phyloP scores from a whole-genome alignment of 768 basidiomycete genomes.

The Podaxis sp. region DNA sequence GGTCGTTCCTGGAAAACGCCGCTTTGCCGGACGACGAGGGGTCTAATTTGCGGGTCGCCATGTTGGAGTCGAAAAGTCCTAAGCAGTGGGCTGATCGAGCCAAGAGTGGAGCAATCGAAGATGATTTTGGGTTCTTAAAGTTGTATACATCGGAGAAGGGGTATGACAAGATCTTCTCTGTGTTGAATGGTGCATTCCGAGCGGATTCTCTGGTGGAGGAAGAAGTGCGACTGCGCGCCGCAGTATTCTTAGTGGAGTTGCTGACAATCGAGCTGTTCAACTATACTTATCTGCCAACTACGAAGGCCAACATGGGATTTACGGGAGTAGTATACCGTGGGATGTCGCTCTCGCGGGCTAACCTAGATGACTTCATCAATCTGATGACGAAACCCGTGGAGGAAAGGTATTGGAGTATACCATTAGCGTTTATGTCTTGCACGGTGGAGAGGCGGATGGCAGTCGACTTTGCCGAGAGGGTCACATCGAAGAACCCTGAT shows the following conservation, averaged over 20 bases:
- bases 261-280: slow-evolving; percentile 26
- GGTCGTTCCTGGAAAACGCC: slow-evolving; percentile 13
- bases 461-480: slow-evolving; percentile 17
- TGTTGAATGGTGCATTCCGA: slow-evolving; percentile 22
- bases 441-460: slow-evolving; percentile 19
- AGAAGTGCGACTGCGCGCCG: slow-evolving; percentile 17
- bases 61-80: slow-evolving; percentile 13
- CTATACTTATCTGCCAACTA: slow-evolving; percentile 15
- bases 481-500: slow-evolving; percentile 5
- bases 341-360: slow-evolving; percentile 18
- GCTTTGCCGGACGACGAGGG: slow-evolving; percentile 12
- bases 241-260: slow-evolving; percentile 25
- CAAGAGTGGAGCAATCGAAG: slow-evolving; percentile 12
- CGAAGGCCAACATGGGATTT: slow-evolving; percentile 16
- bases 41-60: background rate
- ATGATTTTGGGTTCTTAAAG: slow-evolving; percentile 19
- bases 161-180: slow-evolving; percentile 22
- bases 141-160: slow-evolving; percentile 23
- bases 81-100: slow-evolving; percentile 22
- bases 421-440: slow-evolving; percentile 22
- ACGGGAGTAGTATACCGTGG: slow-evolving; percentile 22
- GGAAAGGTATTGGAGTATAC: slow-evolving; percentile 25
- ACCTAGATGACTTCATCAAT: slow-evolving; percentile 18
- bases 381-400: slow-evolving; percentile 21
- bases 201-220: slow-evolving; percentile 12